Conservation (phyloP, 139 green algal genomes). For the Chlamydomonas eustigma region DNA sequence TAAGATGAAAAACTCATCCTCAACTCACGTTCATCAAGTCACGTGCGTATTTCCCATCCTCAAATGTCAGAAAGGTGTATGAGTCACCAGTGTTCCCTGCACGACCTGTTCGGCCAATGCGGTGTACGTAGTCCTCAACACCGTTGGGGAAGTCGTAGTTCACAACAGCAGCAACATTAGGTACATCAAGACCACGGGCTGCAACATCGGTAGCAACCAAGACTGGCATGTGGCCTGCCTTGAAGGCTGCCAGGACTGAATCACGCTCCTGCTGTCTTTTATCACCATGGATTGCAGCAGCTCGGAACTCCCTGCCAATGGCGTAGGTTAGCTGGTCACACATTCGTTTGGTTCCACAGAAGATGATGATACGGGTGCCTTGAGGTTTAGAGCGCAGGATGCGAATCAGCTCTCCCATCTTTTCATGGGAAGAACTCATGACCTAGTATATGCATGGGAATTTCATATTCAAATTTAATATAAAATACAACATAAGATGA, state of each 20-base stretch:
- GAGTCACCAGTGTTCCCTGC: slow-evolving; percentile 74
- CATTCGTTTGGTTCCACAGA: slow-evolving; percentile 90
- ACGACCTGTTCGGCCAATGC: slow-evolving; percentile 85
- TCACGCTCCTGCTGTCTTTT: slow-evolving; percentile 93
- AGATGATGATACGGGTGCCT: slow-evolving; percentile 80
- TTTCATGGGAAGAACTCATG: slow-evolving; percentile 48
- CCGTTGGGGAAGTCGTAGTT: slow-evolving; percentile 85
- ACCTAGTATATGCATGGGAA: slow-evolving; percentile 8
- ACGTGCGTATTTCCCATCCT: slow-evolving; percentile 64
- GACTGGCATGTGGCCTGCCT: slow-evolving; percentile 69
- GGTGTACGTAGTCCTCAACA: slow-evolving; percentile 85
- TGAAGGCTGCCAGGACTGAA: slow-evolving; percentile 57
- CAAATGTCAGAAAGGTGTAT: slow-evolving; percentile 71
- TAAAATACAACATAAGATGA: too few relatives aligned
- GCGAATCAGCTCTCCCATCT: slow-evolving; percentile 55
- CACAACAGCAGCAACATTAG: slow-evolving; percentile 74
- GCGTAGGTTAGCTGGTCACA: slow-evolving; percentile 76
- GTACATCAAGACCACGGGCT: slow-evolving; percentile 89
- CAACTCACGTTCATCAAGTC: slow-evolving; percentile 53
- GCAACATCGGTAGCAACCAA: slow-evolving; percentile 97
- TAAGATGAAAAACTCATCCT: not conserved
- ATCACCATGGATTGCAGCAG: slow-evolving; percentile 88
- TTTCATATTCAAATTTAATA: too few relatives aligned
- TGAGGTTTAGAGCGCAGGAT: slow-evolving; percentile 62
- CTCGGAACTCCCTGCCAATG: slow-evolving; percentile 57